These are phyloP conservation scores for Phaffia rhodozyma DNA, from an alignment of 1,284 basidiomycete species.

Conservation along the genomic window DNA sequence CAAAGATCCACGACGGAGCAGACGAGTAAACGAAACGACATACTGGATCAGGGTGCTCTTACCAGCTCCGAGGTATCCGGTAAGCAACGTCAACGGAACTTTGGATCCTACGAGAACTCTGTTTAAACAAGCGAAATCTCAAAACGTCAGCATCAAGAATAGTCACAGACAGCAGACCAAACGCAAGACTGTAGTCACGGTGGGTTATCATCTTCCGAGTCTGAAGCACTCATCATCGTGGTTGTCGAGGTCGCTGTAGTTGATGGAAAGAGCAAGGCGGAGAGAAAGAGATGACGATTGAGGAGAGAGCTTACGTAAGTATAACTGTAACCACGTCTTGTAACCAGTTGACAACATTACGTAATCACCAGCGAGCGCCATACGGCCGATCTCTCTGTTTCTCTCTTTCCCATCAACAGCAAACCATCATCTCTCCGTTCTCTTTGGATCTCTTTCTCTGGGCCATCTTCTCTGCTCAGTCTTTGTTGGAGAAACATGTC, in stretches of 20 bases:
- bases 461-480: no score
- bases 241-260: background rate
- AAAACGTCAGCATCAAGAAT: background rate
- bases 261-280: background rate
- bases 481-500: no score
- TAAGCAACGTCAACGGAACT: slow-evolving; percentile 79
- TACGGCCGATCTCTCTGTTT: background rate
- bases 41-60: slow-evolving; percentile 68
- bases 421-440: no score
- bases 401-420: background rate
- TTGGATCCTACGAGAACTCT: slow-evolving; percentile 26
- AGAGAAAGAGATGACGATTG: background rate
- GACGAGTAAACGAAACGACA: slow-evolving; percentile 12
- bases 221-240: slow-evolving; percentile 1
- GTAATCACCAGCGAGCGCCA: no score
- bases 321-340: no score
- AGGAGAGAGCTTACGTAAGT: background rate
- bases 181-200: slow-evolving; percentile 2
- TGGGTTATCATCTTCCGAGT: slow-evolving; percentile 16
- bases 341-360: no score
- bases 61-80: slow-evolving; percentile 74
- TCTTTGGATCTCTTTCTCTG: no score
- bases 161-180: no score
- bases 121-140: background rate
- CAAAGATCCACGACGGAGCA: background rate